Conservation (phyloP, 805 yeast species). For the Grigorovia transvaalensis region DNA sequence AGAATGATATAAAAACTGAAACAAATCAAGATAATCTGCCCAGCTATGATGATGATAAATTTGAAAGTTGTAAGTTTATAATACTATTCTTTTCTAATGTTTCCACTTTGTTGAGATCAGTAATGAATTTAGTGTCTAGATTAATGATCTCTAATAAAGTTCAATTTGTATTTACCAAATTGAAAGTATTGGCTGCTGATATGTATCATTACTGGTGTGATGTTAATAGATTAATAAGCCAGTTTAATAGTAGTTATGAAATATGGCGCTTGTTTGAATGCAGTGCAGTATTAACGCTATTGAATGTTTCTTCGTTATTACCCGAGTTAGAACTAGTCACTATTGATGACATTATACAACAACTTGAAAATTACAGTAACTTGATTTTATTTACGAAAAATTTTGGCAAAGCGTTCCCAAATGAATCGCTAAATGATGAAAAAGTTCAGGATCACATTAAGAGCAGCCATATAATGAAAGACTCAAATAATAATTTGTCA, state of each 20-base stretch:
- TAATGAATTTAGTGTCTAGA: conserved; percentile 10
- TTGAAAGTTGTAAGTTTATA: conserved; percentile 7
- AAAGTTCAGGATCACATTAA: background rate
- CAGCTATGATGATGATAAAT: conserved; percentile 2
- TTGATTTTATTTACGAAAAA: background rate
- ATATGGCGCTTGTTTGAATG: conserved; percentile 9
- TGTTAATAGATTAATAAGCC: conserved; percentile 7
- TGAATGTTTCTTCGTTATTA: conserved; percentile 2
- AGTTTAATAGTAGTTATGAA: conserved; percentile 11
- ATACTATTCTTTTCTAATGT: conserved; percentile 5
- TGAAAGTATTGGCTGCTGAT: conserved; percentile 1
- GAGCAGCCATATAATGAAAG: conserved; percentile 3
- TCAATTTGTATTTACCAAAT: conserved; percentile 2
- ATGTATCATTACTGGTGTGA: conserved; percentile 9
- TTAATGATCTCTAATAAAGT: conserved; percentile 7
- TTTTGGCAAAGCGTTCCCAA: background rate
- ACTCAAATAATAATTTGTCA: conserved; percentile 6
- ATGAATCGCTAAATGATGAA: background rate
- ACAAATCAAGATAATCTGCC: background rate
- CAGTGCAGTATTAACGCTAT: conserved; percentile 8
- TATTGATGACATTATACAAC: conserved; percentile 4
- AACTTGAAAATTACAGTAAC: background rate
- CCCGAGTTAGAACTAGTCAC: background rate
- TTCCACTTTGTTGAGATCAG: conserved; percentile 7
- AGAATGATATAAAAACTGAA: background rate